phyloP scores from a whole-genome alignment of 306 rosid genomes.

The Cucurbita maxima region DNA sequence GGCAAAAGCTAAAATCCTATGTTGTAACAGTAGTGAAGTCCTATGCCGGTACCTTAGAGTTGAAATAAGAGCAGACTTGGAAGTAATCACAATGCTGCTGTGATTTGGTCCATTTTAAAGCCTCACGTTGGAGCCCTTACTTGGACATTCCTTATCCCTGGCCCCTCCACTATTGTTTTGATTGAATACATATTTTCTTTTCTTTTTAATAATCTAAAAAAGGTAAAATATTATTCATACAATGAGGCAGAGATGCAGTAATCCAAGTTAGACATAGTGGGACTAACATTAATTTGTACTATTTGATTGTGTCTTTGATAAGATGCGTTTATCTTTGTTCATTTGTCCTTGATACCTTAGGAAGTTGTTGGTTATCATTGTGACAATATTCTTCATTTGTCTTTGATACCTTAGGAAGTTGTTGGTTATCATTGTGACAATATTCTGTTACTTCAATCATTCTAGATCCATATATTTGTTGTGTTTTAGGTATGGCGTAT shows the following conservation, averaged over 20 bases:
- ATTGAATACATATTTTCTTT: not conserved
- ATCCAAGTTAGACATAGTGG: not conserved
- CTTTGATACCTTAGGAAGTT: not conserved
- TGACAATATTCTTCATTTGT: not conserved
- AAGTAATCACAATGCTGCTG: not conserved
- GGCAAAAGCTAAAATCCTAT: not conserved
- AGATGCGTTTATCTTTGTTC: too few relatives aligned
- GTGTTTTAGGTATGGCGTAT: constrained; percentile 75
- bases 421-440: not conserved
- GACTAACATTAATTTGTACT: not conserved
- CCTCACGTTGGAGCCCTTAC: not conserved
- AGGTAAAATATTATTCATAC: not conserved
- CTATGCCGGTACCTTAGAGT: not conserved
- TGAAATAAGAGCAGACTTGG: not conserved
- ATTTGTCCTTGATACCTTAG: not conserved
- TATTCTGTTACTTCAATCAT: not conserved
- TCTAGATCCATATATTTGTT: not conserved
- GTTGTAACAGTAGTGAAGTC: not conserved
- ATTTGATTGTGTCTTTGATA: not conserved
- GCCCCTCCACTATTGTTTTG: not conserved
- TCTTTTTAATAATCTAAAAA: not conserved
- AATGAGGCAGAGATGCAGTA: not conserved
- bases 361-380: not conserved
- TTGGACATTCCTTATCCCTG: not conserved
- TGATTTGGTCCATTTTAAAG: not conserved